Evolutionary conservation across 768 basidiomycete species (phyloP), one percentile per base, ranked within the genome.

Genomic region (Tricholoma matsutake): DNA sequence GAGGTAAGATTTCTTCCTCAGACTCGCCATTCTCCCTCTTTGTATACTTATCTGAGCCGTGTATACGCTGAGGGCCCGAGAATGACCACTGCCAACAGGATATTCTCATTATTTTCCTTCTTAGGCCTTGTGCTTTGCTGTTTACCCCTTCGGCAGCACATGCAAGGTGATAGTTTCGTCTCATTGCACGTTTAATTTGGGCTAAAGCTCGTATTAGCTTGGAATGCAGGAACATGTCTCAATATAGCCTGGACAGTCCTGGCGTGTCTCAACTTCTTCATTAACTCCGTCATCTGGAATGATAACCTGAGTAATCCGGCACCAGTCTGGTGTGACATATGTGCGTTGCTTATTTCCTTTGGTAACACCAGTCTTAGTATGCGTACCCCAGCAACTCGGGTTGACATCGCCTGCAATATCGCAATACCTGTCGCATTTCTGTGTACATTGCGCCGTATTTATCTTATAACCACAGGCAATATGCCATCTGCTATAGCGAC

Each of bases 281-380:
- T 86, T 60, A 83, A 86, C 69, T 71, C 78, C 4, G 67, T 85
- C 32, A 62, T 85, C 4, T 88, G 86, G 86, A 71, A 71, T 56
- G 71, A 78, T 47, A 81, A 73, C 54, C 68, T 68, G n/a, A 64
- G 72, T 4, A 69, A 79, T 47, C 60, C 10, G 0, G 62, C 67
- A 1, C 76, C 76, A 2, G 67, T 75, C 20, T 79, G 73, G 73
- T 78, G 78, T 58, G 78, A 79, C 52, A 59, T 67, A 14, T 18
- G 57, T 58, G 16, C 2, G 43, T 45, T 14, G 9, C 11, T 10
- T 18, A 39, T 29, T 28, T 25, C 7, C 41, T 2, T 1, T 4
- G 4, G 28, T 10, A 45, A n/a, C 4, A n/a, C 4, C n/a, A n/a
- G 13, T 16, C 3, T 1, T 16, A 11, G 20, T 18, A 16, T 13